Base-by-base conservation (phyloP, 805 yeast species). In the Spathaspora gorwiae region DNA sequence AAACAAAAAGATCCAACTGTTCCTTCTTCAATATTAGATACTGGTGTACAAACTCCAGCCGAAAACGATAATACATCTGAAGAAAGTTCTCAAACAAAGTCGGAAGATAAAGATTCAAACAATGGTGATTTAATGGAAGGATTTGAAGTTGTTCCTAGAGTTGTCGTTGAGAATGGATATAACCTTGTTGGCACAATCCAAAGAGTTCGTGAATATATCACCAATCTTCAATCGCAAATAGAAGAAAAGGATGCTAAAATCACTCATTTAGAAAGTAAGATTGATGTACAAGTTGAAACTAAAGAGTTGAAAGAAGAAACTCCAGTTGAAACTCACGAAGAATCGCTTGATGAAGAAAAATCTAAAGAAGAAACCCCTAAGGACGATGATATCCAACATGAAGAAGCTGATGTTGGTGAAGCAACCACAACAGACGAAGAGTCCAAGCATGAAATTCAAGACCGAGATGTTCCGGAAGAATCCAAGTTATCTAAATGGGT, bases 221-320 rank as follows among this genome's bases (percentile, higher is more conserved):
- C 37, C 3, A 24, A 30, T 9, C 13, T 37, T 32, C 35, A 38
- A 37, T 24, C 38, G n/a, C 15, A 35, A 11, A 12, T 36, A 11
- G n/a, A 36, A 36, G 40, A 44, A 13, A 32, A 24, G 19, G 37
- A 43, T 12, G 9, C n/a, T 19, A 19, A 19, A 19, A 19, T 19
- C 24, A 19, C 24, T 19, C 24, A 19, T 19, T 19, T 19, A 19
- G 24, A 19, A 19, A 19, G 24, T 19, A 19, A 2, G 24, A 19
- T 19, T 3, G 24, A 19, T 19, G 24, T 19, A 19, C 24, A 19
- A 19, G 24, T 19, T 10, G 50, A 40, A 36, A 44, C 49, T 34
- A 47, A 43, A 24, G 44, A 37, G 34, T 41, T 48, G 26, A 26
- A 37, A 14, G 27, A 15, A 19, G 39, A 13, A 37, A 10, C 26